phyloP scores from a whole-genome alignment of 1,284 basidiomycete species.

The Kalmanozyma brasiliensis region DNA sequence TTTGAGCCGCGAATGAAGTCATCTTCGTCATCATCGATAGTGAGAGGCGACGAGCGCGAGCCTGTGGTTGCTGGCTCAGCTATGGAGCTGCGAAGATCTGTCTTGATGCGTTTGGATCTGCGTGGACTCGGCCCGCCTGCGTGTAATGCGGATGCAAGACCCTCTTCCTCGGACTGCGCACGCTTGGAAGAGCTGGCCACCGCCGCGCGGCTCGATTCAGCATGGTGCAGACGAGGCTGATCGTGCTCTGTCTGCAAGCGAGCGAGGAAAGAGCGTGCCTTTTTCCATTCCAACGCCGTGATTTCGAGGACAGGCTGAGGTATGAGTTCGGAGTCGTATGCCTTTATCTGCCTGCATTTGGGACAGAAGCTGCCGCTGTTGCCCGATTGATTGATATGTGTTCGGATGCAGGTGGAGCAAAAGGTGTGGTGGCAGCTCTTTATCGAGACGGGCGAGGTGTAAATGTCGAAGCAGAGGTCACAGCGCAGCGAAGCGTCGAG shows the following conservation, averaged over 20 bases:
- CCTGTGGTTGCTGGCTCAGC: conserved; percentile 14
- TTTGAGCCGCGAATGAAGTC: conserved; percentile 10
- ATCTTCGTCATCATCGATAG: conserved; percentile 24
- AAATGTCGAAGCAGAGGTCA: conserved; percentile 64
- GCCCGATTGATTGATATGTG: conserved; percentile 63
- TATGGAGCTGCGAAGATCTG: conserved; percentile 10
- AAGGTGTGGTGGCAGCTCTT: conserved; percentile 62
- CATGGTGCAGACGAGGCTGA: not conserved
- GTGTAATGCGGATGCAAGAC: not conserved
- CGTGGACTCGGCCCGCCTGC: conserved; percentile 19
- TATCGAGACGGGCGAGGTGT: conserved; percentile 60
- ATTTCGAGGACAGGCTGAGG: conserved; percentile 57
- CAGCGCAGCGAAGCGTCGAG: conserved; percentile 61
- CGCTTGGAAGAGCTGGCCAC: conserved; percentile 5
- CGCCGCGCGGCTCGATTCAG: conserved; percentile 10
- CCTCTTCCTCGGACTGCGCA: conserved; percentile 1
- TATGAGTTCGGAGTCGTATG: conserved; percentile 60
- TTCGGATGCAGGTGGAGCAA: conserved; percentile 64
- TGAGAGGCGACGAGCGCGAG: conserved; percentile 36
- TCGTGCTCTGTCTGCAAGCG: conserved; percentile 19
- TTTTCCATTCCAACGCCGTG: conserved; percentile 57
- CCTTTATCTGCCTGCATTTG: conserved; percentile 64
- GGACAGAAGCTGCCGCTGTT: conserved; percentile 60
- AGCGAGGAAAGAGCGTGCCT: conserved; percentile 26
- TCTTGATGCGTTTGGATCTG: conserved; percentile 39